Evolutionary conservation across 345 rosid genomes (phyloP).

Genomic region (Camelina sativa): DNA sequence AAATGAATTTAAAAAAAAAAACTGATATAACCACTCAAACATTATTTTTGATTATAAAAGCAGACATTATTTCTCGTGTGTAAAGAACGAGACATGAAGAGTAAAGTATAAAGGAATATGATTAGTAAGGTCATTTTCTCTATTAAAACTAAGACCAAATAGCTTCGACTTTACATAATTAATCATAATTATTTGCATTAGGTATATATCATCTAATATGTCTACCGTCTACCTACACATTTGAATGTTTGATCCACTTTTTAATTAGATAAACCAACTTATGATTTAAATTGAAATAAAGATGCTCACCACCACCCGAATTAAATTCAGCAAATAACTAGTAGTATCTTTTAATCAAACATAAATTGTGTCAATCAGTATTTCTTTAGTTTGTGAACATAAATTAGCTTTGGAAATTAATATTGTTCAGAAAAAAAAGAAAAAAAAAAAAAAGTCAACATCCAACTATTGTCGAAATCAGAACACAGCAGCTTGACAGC

Average conservation of each 20-base stretch:
- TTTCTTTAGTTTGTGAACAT: background rate
- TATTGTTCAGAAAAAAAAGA: background rate
- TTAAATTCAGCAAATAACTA: background rate
- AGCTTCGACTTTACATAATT: conserved; percentile 40
- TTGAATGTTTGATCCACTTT: conserved; percentile 1
- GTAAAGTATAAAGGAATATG: conserved; percentile 24
- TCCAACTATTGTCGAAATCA: conserved; percentile 47
- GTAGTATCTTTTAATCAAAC: background rate
- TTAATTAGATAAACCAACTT: background rate
- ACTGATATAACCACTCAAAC: background rate
- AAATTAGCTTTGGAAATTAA: background rate
- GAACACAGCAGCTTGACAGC: conserved; percentile 43
- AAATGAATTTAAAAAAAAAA: background rate
- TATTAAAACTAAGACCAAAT: conserved; percentile 19
- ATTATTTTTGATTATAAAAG: background rate
- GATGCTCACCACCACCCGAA: conserved; percentile 33
- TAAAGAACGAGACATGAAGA: background rate
- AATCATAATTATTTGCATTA: conserved; percentile 35
- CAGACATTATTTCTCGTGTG: conserved; percentile 3
- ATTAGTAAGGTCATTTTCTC: conserved; percentile 25
- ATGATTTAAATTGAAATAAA: background rate
- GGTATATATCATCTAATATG: conserved; percentile 34
- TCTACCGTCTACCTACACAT: conserved; percentile 40
- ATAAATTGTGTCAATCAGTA: conserved; percentile 15
- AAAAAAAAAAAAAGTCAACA: conserved; percentile 31